Evolutionary conservation across 495 filamentous ascomycete species (phyloP), one percentile per base, ranked within the genome.

Genomic region (Stereocaulon alpinum): DNA sequence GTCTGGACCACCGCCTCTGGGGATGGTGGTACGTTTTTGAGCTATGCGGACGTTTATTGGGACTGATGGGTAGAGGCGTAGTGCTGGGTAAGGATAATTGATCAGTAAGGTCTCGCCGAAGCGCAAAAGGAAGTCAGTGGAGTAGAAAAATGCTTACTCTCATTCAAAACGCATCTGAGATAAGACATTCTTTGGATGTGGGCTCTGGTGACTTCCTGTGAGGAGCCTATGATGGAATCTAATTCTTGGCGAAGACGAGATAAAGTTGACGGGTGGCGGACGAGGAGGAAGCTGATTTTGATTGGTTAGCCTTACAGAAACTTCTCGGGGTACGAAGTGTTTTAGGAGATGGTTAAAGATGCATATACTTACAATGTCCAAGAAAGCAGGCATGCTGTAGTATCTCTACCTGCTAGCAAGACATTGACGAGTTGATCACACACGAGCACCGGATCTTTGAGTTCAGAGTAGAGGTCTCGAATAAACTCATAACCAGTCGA

Each of bases 381-480:
- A 1, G 76, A 74, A 0, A 83, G 65, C 0, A 81, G 76, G 15
- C 70, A 73, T 30, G 76, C 77, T 4, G 82, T 85, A 24, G 82
- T 86, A 64, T 86, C 83, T 60, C 81, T 72, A 0, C 82, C 81
- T 6, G 83, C 83, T 14, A 84, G 63, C 29, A 85, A 70, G 24
- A 85, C 70, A 57, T 79, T 76, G 56, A 84, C 69, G 45, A 80
- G 70, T 65, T 84, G 79, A 61, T 63, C 56, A 40, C 83, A 80
- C 27, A 87, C 71, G 2, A 78, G 70, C 37, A 68, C 67, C 9
- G 71, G 67, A 58, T 80, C 74, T 32, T 74, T 69, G 3, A 75
- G 73, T 50, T 69, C 70, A 9, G 71, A 68, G 7, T 70, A 72
- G 4, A 82, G 71, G 51, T 71, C 74, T 58, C 76, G 72, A 22